Evolutionary conservation across 148 eudicot species (phyloP).

Genomic region (Chenopodium suecicum): DNA sequence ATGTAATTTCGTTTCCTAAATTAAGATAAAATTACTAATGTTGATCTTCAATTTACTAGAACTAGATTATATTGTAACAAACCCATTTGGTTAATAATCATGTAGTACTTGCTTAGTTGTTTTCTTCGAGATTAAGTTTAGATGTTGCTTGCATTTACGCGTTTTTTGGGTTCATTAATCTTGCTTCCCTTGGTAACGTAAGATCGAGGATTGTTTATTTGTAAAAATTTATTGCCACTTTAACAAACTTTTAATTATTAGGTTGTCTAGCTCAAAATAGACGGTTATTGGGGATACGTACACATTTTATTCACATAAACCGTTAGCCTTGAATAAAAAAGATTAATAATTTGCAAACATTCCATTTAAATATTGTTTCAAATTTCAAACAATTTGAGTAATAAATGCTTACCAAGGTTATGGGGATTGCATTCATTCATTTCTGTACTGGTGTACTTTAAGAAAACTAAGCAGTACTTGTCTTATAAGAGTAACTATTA

Average conservation of each 20-base stretch:
- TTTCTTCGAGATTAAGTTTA: background rate
- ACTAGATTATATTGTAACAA: background rate
- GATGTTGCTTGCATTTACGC: background rate
- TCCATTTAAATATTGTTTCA: background rate
- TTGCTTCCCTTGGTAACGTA: background rate
- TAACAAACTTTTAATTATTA: background rate
- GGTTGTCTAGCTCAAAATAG: too few species aligned
- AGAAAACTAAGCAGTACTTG: background rate
- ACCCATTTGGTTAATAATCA: background rate
- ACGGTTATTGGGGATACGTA: background rate
- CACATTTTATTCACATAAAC: background rate
- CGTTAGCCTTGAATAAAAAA: background rate
- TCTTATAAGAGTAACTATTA: conserved; percentile 13
- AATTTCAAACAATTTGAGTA: conserved; percentile 19
- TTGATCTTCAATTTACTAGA: conserved; percentile 1
- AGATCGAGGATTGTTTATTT: background rate
- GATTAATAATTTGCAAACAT: too few species aligned
- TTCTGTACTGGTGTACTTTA: conserved; percentile 9
- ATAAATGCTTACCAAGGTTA: conserved; percentile 23
- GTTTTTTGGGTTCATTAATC: background rate
- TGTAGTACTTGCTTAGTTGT: background rate
- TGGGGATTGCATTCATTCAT: conserved; percentile 2
- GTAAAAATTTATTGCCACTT: background rate
- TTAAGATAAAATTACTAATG: background rate
- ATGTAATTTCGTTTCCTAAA: background rate